Percentiles rank a stretch among this genome's conserved stretches.
phyloP scores from a whole-genome alignment of 495 filamentous ascomycete genomes.

The Neurospora sp. region DNA sequence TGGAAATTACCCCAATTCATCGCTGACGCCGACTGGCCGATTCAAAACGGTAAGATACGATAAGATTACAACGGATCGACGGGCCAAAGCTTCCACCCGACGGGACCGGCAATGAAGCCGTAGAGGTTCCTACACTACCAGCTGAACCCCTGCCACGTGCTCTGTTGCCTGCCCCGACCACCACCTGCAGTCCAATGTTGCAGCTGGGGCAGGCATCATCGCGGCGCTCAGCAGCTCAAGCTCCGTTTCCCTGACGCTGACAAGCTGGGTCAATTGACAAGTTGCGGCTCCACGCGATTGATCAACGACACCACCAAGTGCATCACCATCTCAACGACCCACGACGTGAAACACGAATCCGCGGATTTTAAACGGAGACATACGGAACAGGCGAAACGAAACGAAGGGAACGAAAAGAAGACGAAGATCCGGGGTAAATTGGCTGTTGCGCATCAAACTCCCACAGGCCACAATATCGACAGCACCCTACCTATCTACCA shows the following conservation, averaged over 20 bases:
- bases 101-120: not conserved
- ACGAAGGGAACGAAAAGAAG: not conserved
- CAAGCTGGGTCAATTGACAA: not conserved
- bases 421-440: not conserved
- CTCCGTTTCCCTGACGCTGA: not conserved
- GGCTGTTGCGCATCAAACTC: not conserved
- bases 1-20: not conserved
- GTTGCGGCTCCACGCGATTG: not conserved
- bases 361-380: not conserved
- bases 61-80: not conserved
- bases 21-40: not conserved
- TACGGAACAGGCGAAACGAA: not conserved
- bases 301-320: not conserved
- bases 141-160: not conserved
- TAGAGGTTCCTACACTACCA: not conserved
- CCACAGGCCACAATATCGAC: not conserved
- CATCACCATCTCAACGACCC: not conserved
- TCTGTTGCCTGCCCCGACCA: not conserved
- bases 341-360: not conserved
- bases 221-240: not conserved
- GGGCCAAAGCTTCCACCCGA: not conserved
- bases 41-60: not conserved
- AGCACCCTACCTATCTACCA: not conserved
- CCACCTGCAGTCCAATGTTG: too few species aligned
- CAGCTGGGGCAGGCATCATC: not conserved